phyloP scores from a whole-genome alignment of 192 early-diverging fungal species.

The Piromyces sp. region DNA sequence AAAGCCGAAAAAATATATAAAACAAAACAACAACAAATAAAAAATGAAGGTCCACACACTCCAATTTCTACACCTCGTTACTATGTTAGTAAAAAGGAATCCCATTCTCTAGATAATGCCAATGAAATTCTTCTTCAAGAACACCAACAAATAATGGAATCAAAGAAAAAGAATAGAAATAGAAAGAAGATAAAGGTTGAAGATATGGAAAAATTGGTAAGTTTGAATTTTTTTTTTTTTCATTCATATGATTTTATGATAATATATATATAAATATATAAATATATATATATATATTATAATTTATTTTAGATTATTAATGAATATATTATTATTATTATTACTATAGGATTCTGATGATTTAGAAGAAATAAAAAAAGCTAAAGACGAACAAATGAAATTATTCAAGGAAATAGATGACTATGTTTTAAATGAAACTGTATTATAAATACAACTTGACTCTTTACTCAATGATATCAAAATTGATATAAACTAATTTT shows the following conservation, averaged over 20 bases:
- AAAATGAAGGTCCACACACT: background rate
- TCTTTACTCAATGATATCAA: no score
- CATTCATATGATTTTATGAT: no score
- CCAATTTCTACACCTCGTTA: background rate
- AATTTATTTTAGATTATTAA: no score
- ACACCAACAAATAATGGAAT: background rate
- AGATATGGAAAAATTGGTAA: background rate
- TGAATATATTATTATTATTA: no score
- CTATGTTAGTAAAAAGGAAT: background rate
- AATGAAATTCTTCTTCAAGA: background rate
- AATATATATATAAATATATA: no score
- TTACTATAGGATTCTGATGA: background rate
- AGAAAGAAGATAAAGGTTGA: background rate
- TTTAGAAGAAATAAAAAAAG: background rate
- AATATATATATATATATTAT: no score
- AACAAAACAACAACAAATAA: background rate
- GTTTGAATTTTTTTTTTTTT: background rate
- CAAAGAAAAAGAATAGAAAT: background rate
- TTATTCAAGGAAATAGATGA: background rate
- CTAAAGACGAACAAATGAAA: background rate
- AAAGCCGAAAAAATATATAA: background rate
- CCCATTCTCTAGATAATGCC: background rate
- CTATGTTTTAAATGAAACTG: background rate
- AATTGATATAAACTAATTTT: no score
- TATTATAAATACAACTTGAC: background rate